Conservation (phyloP, 163 green algal genomes). For the Volvox carteri region DNA sequence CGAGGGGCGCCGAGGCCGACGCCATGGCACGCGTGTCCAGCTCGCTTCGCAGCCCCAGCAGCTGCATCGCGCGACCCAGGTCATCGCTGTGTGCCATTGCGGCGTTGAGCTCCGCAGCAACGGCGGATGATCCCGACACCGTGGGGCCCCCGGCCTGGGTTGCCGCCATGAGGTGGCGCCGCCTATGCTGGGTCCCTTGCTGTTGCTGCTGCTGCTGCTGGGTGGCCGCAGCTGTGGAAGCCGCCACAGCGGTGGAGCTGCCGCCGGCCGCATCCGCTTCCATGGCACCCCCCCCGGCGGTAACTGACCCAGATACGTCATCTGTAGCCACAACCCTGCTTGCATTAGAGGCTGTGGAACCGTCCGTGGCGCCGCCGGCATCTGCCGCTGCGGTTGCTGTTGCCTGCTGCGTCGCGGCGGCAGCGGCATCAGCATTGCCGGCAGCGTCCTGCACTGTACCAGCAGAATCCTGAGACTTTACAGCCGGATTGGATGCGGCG, state of each 20-base stretch:
- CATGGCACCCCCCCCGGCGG: too few relatives aligned
- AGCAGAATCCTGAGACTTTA: not conserved
- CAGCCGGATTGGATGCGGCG: not conserved
- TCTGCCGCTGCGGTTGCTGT: not conserved
- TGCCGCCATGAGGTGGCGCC: not conserved
- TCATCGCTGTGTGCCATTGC: constrained; percentile 26
- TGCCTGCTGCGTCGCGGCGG: not conserved
- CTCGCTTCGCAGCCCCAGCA: constrained; percentile 16
- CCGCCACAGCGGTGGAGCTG: too few relatives aligned
- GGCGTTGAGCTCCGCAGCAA: constrained; percentile 36
- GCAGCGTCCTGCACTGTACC: not conserved
- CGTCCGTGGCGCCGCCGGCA: not conserved
- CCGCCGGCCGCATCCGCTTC: too few relatives aligned
- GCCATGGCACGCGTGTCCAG: not conserved
- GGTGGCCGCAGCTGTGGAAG: too few relatives aligned
- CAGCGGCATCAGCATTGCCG: not conserved
- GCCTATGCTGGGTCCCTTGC: not conserved
- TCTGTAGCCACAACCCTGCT: too few relatives aligned
- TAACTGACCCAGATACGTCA: not conserved
- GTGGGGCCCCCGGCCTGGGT: too few relatives aligned
- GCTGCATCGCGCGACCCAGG: not conserved
- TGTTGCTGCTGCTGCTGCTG: not conserved
- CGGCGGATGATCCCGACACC: too few relatives aligned
- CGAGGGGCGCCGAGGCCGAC: constrained; percentile 3
- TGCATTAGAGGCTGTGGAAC: not conserved